Percentiles rank a stretch among this genome's conserved stretches.
These are phyloP conservation scores for Cyphellophora attinorum DNA, from an alignment of 2,329 filamentous ascomycete species.

Conservation along the genomic window DNA sequence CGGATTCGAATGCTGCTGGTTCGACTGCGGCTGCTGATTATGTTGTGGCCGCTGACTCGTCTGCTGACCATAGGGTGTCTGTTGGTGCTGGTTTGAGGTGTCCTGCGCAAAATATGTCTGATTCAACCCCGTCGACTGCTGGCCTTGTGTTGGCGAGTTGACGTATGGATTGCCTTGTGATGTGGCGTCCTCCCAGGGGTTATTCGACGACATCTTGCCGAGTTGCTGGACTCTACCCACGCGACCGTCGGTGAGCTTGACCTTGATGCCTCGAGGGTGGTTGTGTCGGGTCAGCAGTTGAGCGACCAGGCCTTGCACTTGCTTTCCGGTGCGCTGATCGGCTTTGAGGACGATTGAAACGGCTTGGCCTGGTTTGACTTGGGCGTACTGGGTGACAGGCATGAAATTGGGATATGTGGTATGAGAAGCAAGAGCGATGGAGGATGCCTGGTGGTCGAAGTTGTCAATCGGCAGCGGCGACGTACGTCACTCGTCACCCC, in stretches of 20 bases:
- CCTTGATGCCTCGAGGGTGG: constrained; percentile 71
- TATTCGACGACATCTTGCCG: constrained; percentile 11
- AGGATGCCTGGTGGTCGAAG: too few relatives aligned
- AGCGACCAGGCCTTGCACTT: constrained; percentile 57
- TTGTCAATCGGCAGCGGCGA: too few relatives aligned
- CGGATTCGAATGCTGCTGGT: constrained; percentile 7
- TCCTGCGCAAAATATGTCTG: constrained; percentile 1
- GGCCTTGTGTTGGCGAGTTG: background rate
- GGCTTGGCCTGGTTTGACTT: constrained; percentile 41
- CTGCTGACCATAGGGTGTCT: constrained; percentile 4
- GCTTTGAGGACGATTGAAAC: constrained; percentile 69
- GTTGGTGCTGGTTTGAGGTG: constrained; percentile 7
- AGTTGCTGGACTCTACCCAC: constrained; percentile 60
- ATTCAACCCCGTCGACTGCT: background rate
- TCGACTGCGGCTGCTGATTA: constrained; percentile 4
- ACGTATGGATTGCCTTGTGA: constrained; percentile 9
- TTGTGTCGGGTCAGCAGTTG: constrained; percentile 63
- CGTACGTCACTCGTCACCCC: too few relatives aligned
- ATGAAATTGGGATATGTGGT: too few relatives aligned
- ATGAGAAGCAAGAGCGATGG: too few relatives aligned
- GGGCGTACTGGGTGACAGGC: constrained; percentile 14
- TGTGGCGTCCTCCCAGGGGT: constrained; percentile 11
- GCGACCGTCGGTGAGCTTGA: constrained; percentile 60
- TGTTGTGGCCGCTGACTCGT: constrained; percentile 3
- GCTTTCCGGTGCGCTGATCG: constrained; percentile 64